phyloP scores from a whole-genome alignment of 2,329 filamentous ascomycete species.

The Colletotrichum eremochloae region DNA sequence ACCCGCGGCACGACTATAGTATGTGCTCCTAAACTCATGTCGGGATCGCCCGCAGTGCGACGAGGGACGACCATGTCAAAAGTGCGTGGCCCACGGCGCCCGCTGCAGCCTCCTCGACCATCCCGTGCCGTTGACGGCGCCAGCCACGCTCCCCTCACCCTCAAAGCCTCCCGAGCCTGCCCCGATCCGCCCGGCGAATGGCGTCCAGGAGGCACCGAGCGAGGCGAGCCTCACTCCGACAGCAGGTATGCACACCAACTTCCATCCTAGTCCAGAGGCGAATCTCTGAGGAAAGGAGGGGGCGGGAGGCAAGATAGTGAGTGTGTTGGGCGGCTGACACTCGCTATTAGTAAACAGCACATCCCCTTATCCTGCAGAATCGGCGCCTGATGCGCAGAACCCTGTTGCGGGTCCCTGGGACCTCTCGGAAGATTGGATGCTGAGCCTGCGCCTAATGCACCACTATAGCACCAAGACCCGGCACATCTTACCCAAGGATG shows the following conservation, averaged over 20 bases:
- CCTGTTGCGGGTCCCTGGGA: constrained; percentile 38
- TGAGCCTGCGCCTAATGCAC: constrained; percentile 54
- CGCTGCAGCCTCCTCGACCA: constrained; percentile 47
- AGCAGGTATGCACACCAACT: constrained; percentile 17
- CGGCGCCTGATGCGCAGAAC: not conserved
- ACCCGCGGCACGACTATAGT: not conserved
- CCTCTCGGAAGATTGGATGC: constrained; percentile 48
- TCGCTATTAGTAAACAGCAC: constrained; percentile 17
- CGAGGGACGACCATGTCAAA: constrained; percentile 53
- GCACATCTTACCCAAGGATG: constrained; percentile 47
- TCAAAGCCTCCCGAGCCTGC: constrained; percentile 23
- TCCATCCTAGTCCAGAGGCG: not conserved
- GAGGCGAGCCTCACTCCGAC: constrained; percentile 34
- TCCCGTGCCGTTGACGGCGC: constrained; percentile 4
- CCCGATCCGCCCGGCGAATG: constrained; percentile 1
- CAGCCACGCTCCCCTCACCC: constrained; percentile 9
- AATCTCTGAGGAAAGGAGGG: not conserved
- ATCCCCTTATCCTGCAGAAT: constrained; percentile 18
- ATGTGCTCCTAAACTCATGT: constrained; percentile 7
- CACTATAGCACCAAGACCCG: constrained; percentile 51
- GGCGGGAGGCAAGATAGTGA: not conserved
- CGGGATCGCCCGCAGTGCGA: constrained; percentile 43
- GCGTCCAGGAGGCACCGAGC: not conserved
- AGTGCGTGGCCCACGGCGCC: constrained; percentile 53
- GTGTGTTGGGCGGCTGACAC: not conserved